Evolutionary conservation across 2,329 filamentous ascomycete species (phyloP).

Genomic region (Fusarium compactum): DNA sequence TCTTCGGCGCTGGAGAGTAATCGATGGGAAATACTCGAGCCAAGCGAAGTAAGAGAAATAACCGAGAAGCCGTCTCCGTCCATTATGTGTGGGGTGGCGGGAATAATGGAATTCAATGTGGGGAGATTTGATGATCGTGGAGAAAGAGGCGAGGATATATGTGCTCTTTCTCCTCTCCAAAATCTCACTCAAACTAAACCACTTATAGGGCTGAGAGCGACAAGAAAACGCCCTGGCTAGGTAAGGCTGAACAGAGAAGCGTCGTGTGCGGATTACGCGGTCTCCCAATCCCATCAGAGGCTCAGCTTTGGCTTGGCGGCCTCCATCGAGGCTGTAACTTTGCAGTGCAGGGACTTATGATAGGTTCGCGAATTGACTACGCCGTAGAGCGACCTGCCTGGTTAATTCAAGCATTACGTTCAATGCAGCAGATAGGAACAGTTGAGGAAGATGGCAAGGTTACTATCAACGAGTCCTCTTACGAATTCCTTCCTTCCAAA

Average conservation of each 20-base stretch:
- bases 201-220: constrained; percentile 17
- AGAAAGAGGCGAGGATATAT: constrained; percentile 13
- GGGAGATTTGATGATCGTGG: constrained; percentile 2
- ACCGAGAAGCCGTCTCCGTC: constrained; percentile 53
- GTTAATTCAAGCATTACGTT: background rate
- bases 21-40: constrained; percentile 49
- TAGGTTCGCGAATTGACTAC: constrained; percentile 12
- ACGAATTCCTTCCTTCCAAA: background rate
- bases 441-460: background rate
- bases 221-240: constrained; percentile 10
- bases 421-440: background rate
- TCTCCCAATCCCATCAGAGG: constrained; percentile 19
- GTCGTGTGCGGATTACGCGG: constrained; percentile 34
- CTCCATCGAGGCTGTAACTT: constrained; percentile 25
- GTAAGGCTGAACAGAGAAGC: constrained; percentile 18
- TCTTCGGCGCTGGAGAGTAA: constrained; percentile 48
- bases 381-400: background rate
- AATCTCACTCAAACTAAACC: constrained; percentile 14
- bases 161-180: background rate
- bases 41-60: constrained; percentile 50
- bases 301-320: constrained; percentile 26
- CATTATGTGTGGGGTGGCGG: constrained; percentile 40
- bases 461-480: constrained; percentile 4
- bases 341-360: constrained; percentile 6
- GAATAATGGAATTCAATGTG: background rate